Evolutionary conservation across 768 basidiomycete species (phyloP).

Genomic region (Amanita rubescens): DNA sequence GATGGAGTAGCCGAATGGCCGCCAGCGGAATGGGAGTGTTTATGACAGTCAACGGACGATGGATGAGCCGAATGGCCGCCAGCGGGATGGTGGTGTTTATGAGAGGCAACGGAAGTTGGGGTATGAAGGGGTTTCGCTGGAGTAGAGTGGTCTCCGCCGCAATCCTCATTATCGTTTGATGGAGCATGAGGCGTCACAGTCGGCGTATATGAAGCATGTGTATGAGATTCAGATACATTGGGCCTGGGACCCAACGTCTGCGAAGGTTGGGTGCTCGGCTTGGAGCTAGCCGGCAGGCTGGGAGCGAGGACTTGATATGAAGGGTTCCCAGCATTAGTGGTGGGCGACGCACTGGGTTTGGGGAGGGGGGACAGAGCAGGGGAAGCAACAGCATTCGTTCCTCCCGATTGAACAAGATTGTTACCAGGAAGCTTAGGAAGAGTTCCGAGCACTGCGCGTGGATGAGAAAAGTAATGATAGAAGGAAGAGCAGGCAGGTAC

Average conservation of each 20-base stretch:
- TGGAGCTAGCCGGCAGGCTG: not conserved
- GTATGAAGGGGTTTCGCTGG: not conserved
- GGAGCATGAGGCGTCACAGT: no score
- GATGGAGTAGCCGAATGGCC: not conserved
- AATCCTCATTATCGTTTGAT: not conserved
- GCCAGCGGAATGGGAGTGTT: not conserved
- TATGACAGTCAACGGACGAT: not conserved
- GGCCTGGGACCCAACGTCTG: not conserved
- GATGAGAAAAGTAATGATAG: conserved; percentile 5
- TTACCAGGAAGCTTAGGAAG: conserved; percentile 43
- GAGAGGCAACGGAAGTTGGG: no score
- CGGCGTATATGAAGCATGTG: not conserved
- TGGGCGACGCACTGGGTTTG: not conserved
- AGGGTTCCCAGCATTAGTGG: not conserved
- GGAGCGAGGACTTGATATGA: not conserved
- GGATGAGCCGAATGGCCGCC: no score
- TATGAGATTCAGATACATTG: not conserved
- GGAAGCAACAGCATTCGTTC: conserved; percentile 25
- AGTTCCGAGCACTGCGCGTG: conserved; percentile 35
- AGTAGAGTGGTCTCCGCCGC: not conserved
- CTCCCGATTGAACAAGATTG: conserved; percentile 40
- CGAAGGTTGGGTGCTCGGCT: not conserved
- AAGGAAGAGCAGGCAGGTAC: conserved; percentile 20
- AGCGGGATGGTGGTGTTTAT: not conserved
- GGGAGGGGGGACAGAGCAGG: conserved; percentile 23